Evolutionary conservation across 164 flowering plant genomes (phyloP).

Genomic region (Vitis labrusca): DNA sequence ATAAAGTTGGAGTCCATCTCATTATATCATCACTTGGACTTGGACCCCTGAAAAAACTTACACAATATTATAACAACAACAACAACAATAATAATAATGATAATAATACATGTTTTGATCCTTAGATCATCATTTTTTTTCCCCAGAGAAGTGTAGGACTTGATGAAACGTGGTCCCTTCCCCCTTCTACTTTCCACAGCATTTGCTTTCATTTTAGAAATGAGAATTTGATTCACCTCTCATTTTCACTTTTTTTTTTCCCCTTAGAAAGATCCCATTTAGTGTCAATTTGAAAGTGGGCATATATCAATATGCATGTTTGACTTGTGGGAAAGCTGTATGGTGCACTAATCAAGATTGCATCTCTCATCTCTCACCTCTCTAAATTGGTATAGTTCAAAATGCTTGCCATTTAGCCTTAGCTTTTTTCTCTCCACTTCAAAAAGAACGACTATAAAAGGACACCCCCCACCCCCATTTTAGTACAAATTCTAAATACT

Average conservation of each 20-base stretch:
- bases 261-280: constrained; percentile 3
- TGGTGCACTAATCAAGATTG: neutral
- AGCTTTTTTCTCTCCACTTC: no score
- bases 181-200: neutral
- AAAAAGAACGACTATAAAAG: no score
- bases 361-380: neutral
- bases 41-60: no score
- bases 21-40: no score
- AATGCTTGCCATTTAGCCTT: neutral
- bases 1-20: no score
- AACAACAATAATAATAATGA: no score
- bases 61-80: no score
- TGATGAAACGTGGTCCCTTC: constrained; percentile 10
- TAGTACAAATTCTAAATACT: no score
- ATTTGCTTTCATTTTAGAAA: neutral
- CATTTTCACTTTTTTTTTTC: constrained; percentile 3
- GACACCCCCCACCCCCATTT: no score
- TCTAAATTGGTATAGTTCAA: neutral
- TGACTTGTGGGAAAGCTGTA: neutral
- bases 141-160: no score
- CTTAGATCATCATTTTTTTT: no score
- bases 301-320: neutral
- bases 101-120: no score
- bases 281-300: constrained; percentile 4
- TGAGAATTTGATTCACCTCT: constrained; percentile 18